These are phyloP conservation scores for Talaromyces sp. DNA, from an alignment of 2,329 filamentous ascomycete genomes.

Conservation along the genomic window DNA sequence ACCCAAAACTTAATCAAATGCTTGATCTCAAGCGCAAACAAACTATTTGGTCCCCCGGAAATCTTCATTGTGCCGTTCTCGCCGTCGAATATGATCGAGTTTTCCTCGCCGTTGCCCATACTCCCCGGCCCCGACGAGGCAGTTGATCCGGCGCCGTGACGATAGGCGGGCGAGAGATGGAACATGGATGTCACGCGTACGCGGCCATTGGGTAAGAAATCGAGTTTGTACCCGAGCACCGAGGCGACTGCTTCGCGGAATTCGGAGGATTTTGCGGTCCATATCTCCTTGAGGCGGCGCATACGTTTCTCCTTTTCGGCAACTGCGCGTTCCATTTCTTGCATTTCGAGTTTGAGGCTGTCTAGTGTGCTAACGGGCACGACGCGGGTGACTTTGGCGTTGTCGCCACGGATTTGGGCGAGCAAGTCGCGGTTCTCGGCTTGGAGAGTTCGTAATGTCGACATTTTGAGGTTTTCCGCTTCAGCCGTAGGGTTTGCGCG, in stretches of 20 bases:
- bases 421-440: constrained; percentile 82
- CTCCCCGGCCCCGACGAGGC: constrained; percentile 34
- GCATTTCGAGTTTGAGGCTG: constrained; percentile 69
- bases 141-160: constrained; percentile 48
- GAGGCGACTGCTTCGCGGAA: constrained; percentile 93
- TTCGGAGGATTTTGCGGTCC: constrained; percentile 83
- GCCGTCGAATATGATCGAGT: constrained; percentile 76
- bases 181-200: constrained; percentile 87
- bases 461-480: constrained; percentile 76
- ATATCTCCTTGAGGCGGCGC: constrained; percentile 85
- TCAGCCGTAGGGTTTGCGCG: constrained; percentile 90
- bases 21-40: constrained; percentile 79
- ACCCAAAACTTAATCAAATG: constrained; percentile 95
- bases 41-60: constrained; percentile 78
- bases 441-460: constrained; percentile 71
- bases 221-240: constrained; percentile 88
- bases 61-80: constrained; percentile 98
- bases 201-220: constrained; percentile 95
- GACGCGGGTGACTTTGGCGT: constrained; percentile 52
- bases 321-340: constrained; percentile 65
- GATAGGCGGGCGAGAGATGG: constrained; percentile 58
- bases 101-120: constrained; percentile 49
- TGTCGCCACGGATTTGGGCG: constrained; percentile 59
- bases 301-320: constrained; percentile 73
- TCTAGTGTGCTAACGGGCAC: constrained; percentile 76